phyloP scores from a whole-genome alignment of 768 basidiomycete genomes.

The Mycena floridula region DNA sequence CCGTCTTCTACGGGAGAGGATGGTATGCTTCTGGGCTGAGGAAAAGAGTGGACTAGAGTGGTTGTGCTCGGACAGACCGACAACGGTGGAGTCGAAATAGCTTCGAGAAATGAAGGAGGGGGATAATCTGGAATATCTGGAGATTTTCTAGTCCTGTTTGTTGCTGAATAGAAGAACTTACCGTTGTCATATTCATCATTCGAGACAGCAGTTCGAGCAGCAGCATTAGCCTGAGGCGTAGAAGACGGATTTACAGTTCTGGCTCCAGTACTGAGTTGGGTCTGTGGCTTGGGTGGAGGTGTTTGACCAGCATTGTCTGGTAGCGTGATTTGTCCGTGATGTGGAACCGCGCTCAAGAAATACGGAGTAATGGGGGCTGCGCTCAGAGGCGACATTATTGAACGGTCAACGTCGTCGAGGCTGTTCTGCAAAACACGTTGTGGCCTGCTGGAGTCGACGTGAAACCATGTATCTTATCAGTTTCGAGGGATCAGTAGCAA shows the following conservation, averaged over 20 bases:
- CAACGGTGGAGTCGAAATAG: slow-evolving; percentile 40
- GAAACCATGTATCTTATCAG: background rate
- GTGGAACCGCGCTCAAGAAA: slow-evolving; percentile 49
- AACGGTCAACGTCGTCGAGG: background rate
- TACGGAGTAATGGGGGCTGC: slow-evolving; percentile 50
- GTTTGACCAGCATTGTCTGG: slow-evolving; percentile 46
- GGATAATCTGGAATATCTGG: slow-evolving; percentile 51
- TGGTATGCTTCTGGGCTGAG: slow-evolving; percentile 7
- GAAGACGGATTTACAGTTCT: slow-evolving; percentile 19
- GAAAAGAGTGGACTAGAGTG: slow-evolving; percentile 25
- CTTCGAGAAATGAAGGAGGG: slow-evolving; percentile 74
- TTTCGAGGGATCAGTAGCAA: no score
- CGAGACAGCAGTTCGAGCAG: background rate
- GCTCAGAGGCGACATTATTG: slow-evolving; percentile 30
- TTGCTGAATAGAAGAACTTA: slow-evolving; percentile 14
- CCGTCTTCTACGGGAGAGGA: slow-evolving; percentile 7
- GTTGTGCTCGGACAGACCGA: slow-evolving; percentile 34
- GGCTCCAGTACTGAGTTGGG: slow-evolving; percentile 22
- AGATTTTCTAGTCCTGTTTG: slow-evolving; percentile 7
- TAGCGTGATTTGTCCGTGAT: slow-evolving; percentile 45
- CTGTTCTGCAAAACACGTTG: background rate
- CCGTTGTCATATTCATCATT: slow-evolving; percentile 4
- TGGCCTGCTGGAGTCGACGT: background rate
- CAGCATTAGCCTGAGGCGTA: background rate
- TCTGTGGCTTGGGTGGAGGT: slow-evolving; percentile 31